phyloP scores from a whole-genome alignment of 179 eudicot genomes.

The Corrigiola litoralis region DNA sequence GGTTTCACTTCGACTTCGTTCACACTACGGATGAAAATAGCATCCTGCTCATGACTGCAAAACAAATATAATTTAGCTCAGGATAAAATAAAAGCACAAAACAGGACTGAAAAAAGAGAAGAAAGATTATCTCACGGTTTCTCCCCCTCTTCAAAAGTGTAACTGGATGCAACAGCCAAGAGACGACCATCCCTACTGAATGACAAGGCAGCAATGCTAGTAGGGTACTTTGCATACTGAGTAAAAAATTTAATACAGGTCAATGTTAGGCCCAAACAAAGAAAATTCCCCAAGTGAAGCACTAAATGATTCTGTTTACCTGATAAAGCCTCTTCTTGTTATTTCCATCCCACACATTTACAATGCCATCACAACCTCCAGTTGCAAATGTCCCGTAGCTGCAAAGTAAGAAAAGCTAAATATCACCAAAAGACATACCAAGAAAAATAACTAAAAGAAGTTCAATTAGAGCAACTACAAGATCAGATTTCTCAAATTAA shows the following conservation, averaged over 20 bases:
- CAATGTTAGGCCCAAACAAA: background rate
- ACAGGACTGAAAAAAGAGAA: background rate
- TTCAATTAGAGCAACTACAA: background rate
- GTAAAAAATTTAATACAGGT: background rate
- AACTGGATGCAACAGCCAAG: constrained; percentile 87
- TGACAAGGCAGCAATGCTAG: constrained; percentile 90
- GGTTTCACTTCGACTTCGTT: constrained; percentile 96
- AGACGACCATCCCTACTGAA: constrained; percentile 86
- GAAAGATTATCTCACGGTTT: constrained; percentile 48
- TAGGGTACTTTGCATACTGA: constrained; percentile 82
- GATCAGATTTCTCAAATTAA: too few relatives aligned
- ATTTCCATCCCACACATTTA: constrained; percentile 96
- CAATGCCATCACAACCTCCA: constrained; percentile 96
- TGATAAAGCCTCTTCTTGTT: constrained; percentile 95
- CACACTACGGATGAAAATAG: constrained; percentile 70
- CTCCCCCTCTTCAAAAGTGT: constrained; percentile 86
- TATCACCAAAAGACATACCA: background rate
- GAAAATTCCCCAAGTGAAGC: background rate
- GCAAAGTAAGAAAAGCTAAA: constrained; percentile 24
- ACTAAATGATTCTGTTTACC: constrained; percentile 37
- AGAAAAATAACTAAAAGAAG: background rate
- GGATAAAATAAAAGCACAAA: background rate
- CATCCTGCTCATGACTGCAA: constrained; percentile 89
- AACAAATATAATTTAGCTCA: background rate
- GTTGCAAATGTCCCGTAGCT: constrained; percentile 98